Evolutionary conservation across 345 rosid genomes (phyloP), one percentile per base, ranked within the genome.

Genomic region (Cardiospermum halicacabum): DNA sequence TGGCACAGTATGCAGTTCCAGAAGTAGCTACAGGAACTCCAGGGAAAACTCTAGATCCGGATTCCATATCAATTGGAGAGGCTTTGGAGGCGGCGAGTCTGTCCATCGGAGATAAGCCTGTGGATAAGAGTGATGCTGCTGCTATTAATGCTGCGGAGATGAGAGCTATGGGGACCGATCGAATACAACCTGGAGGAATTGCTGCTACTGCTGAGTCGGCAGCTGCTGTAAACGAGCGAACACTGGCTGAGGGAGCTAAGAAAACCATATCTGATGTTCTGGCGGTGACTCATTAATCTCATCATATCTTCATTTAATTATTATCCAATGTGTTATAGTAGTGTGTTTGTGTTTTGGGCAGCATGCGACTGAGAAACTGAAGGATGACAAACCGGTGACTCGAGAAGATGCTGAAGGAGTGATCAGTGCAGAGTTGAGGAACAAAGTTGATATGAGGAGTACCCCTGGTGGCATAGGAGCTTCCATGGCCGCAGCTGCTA

Each of bases 381-480:
- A 68, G 3, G 73, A 31, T 8, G 89, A 85, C 55, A 84, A 79
- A 58, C 65, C 53, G 6, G 85, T 79, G 70, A 85, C 84, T 5
- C 39, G 69, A 8, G 82, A 80, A 67, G 91, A 85, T 51, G 89
- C 86, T 0, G 80, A 77, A 28, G 69, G 78, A 0, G 84, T 88
- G 60, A 73, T 70, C 15, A 68, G 70, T 11, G 87, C 86, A 7
- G 86, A 84, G 76, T 50, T 77, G 42, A 74, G 72, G 48, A 84
- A 74, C 64, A 77, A 76, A 27, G 63, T 69, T 0, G 74, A 84
- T 15, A 65, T 66, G 81, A 68, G 31, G 10, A 59, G 83, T 1
- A 77, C 78, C 2, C 82, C 86, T 1, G 88, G 85, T 15, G 88
- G 89, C 3, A 81, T 84, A 15, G 86, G 82, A 3, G 81, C 78